Evolutionary conservation across 768 basidiomycete species (phyloP), one percentile per base, ranked within the genome.

Genomic region (Dioszegia aurantiaca): DNA sequence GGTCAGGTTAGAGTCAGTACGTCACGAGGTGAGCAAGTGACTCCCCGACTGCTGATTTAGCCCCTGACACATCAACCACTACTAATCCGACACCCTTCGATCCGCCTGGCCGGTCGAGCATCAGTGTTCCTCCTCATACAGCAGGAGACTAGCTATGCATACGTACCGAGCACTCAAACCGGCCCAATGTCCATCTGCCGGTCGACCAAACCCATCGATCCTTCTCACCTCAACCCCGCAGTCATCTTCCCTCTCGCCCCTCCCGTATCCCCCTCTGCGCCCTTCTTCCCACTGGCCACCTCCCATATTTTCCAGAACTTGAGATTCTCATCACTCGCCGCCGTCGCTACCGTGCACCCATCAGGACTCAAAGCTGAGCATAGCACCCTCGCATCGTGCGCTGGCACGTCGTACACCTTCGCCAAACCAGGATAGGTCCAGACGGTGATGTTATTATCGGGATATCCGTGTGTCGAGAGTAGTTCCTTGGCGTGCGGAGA

Each of bases 301-400:
- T 80, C 79, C 78, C 78, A 80, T 12, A 80, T 64, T 64, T 77
- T 84, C 92, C 92, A 94, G 78, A 94, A 94, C 80, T 99, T 99
- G 68, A 98, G 80, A 71, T 93, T 93, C 80, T 98, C 94, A 71
- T 99, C 95, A 0, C 88, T 89, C 1, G 90, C 90, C 10, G 89
- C 91, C 0, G 94, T 98, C 64, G 86, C 88, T 10, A 99, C 86
- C 4, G 91, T 85, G 65, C 93, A 90, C 0, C 95, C 95, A 9
- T 85, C 87, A 1, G 95, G 95, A 56, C 87, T 84, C 9, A 97
- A 73, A 21, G 87, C 84, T 55, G 87, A 89, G 73, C 88, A 91
- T 41, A 98, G 79, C 53, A 98, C 89, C 2, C 95, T 80, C 28
- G 87, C 86, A 74, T 98, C 94, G 67, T 99, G 95, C 1, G 95